A percentile compares a stretch with the other conserved stretches of the same genome.
Conservation (phyloP, 345 rosid genomes). For the Pistacia atlantica region DNA sequence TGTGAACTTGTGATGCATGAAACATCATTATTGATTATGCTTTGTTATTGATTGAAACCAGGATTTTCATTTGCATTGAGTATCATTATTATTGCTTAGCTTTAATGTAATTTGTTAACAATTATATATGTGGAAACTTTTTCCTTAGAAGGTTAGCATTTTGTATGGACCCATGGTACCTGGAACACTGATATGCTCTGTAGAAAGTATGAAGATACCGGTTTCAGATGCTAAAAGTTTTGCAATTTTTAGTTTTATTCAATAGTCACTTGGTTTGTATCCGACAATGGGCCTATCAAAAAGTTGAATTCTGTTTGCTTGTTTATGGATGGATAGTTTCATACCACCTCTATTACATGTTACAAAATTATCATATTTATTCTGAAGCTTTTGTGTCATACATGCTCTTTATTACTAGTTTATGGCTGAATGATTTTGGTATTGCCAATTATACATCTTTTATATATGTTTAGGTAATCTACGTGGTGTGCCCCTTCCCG, state of each 20-base stretch:
- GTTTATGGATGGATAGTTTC: not conserved
- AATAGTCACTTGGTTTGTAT: not conserved
- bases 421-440: conserved; percentile 14
- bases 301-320: not conserved
- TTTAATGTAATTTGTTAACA: not conserved
- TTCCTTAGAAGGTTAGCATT: not conserved
- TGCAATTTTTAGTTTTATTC: not conserved
- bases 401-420: conserved; percentile 4
- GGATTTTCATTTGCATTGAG: not conserved
- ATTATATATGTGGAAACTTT: conserved; percentile 1
- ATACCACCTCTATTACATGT: not conserved
- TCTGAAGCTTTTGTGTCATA: not conserved
- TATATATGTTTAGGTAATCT: conserved; percentile 63
- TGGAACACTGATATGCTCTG: not conserved
- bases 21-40: not conserved
- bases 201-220: not conserved
- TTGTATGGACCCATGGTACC: not conserved
- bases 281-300: not conserved
- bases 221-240: not conserved
- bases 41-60: not conserved
- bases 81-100: not conserved
- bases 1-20: not conserved
- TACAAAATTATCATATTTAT: not conserved
- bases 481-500: conserved; percentile 98
- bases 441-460: conserved; percentile 19